Conservation (phyloP, 805 yeast genomes). For the Teunomyces atbi region DNA sequence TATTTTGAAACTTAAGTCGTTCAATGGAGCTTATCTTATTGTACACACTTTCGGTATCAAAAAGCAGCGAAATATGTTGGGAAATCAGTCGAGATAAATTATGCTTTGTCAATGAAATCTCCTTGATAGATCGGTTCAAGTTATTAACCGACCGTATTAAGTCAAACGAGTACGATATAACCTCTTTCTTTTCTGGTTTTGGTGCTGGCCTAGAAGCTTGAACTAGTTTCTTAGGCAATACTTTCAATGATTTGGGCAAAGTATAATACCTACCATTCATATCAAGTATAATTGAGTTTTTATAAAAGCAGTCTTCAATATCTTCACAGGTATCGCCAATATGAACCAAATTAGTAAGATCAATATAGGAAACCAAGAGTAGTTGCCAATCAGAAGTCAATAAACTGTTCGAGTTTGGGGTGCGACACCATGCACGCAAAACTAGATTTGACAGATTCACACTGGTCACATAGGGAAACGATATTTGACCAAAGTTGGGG, state of each 20-base stretch:
- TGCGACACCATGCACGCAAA: conserved; percentile 20
- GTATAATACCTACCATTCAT: conserved; percentile 22
- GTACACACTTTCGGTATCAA: conserved; percentile 5
- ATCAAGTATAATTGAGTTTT: conserved; percentile 21
- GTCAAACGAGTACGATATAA: conserved; percentile 29
- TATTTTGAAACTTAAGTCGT: conserved; percentile 8
- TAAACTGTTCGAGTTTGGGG: background rate
- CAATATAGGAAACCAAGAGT: conserved; percentile 14
- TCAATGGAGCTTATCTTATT: conserved; percentile 4
- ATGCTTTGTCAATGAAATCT: conserved; percentile 25
- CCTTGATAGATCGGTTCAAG: conserved; percentile 26
- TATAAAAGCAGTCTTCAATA: conserved; percentile 14
- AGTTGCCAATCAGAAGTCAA: conserved; percentile 18
- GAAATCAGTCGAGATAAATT: conserved; percentile 19
- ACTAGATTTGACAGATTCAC: conserved; percentile 9
- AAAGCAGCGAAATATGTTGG: conserved; percentile 6
- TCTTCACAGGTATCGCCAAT: conserved; percentile 10
- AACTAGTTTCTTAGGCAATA: background rate
- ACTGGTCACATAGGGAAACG: conserved; percentile 20
- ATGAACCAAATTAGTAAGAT: conserved; percentile 15
- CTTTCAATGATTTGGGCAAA: conserved; percentile 10
- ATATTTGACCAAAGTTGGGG: conserved; percentile 28
- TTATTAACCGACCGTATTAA: conserved; percentile 26
- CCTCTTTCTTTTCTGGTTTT: background rate
- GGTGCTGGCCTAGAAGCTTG: background rate